Conservation (phyloP, 2,329 filamentous ascomycete genomes). For the Colletotrichum sp. region DNA sequence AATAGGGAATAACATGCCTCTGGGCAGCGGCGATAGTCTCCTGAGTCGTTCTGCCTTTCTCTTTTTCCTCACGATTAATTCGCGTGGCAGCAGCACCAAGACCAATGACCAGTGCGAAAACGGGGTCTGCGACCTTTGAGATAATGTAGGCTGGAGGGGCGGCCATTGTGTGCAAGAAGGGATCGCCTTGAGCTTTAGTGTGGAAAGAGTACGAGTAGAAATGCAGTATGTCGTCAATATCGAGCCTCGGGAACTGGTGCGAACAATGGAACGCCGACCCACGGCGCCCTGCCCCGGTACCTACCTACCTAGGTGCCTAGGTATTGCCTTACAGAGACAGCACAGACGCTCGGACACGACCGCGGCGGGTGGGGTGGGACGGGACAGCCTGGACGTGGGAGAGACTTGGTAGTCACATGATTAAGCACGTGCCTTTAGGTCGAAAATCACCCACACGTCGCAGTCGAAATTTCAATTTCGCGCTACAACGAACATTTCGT, state of each 20-base stretch:
- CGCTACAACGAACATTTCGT: background rate
- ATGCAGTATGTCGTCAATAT: background rate
- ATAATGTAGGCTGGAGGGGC: slow-evolving; percentile 61
- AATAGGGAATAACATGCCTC: slow-evolving; percentile 35
- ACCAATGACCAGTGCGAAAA: slow-evolving; percentile 64
- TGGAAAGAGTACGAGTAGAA: background rate
- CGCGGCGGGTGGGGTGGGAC: no score
- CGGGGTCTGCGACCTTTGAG: slow-evolving; percentile 61
- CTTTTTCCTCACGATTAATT: slow-evolving; percentile 66
- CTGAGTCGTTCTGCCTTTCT: slow-evolving; percentile 57
- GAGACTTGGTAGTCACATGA: background rate
- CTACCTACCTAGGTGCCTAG: background rate
- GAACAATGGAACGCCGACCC: background rate
- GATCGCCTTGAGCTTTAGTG: background rate
- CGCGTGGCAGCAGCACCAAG: slow-evolving; percentile 59
- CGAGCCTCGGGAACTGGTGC: background rate
- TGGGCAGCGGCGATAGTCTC: slow-evolving; percentile 55
- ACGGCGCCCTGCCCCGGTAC: background rate
- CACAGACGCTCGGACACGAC: background rate
- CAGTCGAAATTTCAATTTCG: background rate
- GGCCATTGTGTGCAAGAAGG: slow-evolving; percentile 44
- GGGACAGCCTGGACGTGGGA: no score
- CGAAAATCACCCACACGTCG: background rate
- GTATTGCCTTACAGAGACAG: background rate
- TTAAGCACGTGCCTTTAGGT: slow-evolving; percentile 28